Percentiles rank a stretch among this genome's conserved stretches.
phyloP scores from a whole-genome alignment of 2,329 filamentous ascomycete species.

The Colletotrichum simmondsii region DNA sequence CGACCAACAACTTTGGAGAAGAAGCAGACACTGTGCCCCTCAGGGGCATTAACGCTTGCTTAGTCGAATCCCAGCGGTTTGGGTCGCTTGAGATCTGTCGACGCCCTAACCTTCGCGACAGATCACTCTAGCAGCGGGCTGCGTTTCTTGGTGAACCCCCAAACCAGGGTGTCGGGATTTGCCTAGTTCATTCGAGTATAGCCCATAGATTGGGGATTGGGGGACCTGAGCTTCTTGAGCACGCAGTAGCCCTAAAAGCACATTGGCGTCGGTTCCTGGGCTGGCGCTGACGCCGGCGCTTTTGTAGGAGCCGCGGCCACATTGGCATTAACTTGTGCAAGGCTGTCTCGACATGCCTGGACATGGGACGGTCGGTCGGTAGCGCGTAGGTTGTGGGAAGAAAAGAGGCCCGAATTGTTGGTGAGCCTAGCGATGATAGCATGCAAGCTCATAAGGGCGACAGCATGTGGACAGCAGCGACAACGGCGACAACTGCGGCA shows the following conservation, averaged over 20 bases:
- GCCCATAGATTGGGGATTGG: slow-evolving; percentile 13
- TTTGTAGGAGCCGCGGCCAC: background rate
- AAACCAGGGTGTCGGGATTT: slow-evolving; percentile 35
- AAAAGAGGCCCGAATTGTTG: background rate
- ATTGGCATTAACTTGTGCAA: background rate
- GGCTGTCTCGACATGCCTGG: background rate
- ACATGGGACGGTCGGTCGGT: background rate
- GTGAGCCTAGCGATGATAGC: background rate
- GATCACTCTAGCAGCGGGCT: slow-evolving; percentile 36
- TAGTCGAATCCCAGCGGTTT: slow-evolving; percentile 35
- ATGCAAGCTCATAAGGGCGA: background rate
- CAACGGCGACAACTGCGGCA: background rate
- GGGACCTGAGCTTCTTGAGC: slow-evolving; percentile 12
- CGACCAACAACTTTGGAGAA: slow-evolving; percentile 20
- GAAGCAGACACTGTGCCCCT: slow-evolving; percentile 35
- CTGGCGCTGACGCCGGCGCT: background rate
- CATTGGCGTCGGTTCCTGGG: slow-evolving; percentile 26
- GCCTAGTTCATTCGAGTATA: slow-evolving; percentile 33
- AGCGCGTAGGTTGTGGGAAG: background rate
- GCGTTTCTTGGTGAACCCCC: slow-evolving; percentile 37
- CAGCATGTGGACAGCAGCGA: background rate
- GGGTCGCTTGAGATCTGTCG: slow-evolving; percentile 37
- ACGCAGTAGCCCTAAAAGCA: slow-evolving; percentile 17
- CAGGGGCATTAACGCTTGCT: slow-evolving; percentile 34
- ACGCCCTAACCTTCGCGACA: slow-evolving; percentile 36